Base-by-base conservation (phyloP, 148 eudicot species). In the Silene conica region DNA sequence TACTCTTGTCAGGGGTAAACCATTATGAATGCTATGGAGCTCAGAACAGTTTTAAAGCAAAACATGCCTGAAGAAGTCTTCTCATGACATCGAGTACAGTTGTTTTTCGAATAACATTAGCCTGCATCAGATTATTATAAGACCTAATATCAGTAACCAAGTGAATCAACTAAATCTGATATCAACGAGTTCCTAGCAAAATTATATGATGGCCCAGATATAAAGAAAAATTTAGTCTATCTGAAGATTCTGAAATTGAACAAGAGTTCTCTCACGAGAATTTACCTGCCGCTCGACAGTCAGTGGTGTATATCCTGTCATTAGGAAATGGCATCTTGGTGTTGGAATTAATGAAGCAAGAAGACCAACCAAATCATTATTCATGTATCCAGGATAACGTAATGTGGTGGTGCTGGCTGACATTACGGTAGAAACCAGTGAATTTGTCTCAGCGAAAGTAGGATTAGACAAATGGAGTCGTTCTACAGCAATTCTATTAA, bases 281-380 rank as follows among this genome's bases (percentile, higher is more conserved):
- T 60, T 83, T 70, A 96, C 99, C 94, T 96, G 99, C 73, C 96
- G 96, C 80, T 96, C 99, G 74, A 96, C 99, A 8, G 99, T 92
- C 60, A 96, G 96, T 31, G 97, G 99, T 82, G 99, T 96, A 82
- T 96, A 96, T 74, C 99, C 99, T 34, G 99, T 96, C 97, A 92
- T 96, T 21, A 96, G 92, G 78, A 96, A 96, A 85, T 96, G 99
- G 77, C 99, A 96, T 78, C 99, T 89, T 38, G 99, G 99, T 60
- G 99, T 96, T 63, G 99, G 99, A 77, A 96, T 96, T 84, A 96
- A 80, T 75, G 99, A 96, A 79, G 99, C 96, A 78, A 96, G 97
- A 65, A 96, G 96, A 79, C 99, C 99, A 80, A 96, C 99, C 83
- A 96, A 87, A 82, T 96, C 99, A 85, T 96, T 96, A 78, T 96